phyloP scores from a whole-genome alignment of 2,329 filamentous ascomycete genomes.

The Diaporthe capsici region DNA sequence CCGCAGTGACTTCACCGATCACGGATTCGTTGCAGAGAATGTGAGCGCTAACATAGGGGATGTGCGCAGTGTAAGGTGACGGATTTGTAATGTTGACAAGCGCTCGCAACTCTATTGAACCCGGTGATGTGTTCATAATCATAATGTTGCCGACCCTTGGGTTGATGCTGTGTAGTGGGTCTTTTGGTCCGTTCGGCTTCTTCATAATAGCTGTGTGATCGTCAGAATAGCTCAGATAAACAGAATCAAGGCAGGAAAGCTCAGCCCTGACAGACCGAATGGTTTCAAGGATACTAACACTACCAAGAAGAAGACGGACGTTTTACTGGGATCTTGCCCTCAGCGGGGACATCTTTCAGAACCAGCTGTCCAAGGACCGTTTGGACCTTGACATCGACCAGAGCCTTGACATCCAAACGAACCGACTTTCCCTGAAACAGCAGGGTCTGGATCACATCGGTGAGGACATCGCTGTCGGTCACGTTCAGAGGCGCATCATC shows the following conservation, averaged over 20 bases:
- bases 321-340: slow-evolving; percentile 91
- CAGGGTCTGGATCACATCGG: slow-evolving; percentile 83
- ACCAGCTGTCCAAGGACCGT: slow-evolving; percentile 87
- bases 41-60: slow-evolving; percentile 87
- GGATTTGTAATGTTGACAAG: slow-evolving; percentile 90
- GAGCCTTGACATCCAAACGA: slow-evolving; percentile 80
- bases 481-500: slow-evolving; percentile 86
- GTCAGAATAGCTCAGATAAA: slow-evolving; percentile 31
- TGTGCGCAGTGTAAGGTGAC: slow-evolving; percentile 83
- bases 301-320: slow-evolving; percentile 80
- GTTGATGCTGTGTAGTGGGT: slow-evolving; percentile 61
- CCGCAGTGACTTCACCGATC: slow-evolving; percentile 81
- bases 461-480: slow-evolving; percentile 83
- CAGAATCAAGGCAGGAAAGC: slow-evolving; percentile 17
- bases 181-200: slow-evolving; percentile 44
- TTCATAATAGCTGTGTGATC: slow-evolving; percentile 40
- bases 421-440: slow-evolving; percentile 81
- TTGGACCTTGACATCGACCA: slow-evolving; percentile 85
- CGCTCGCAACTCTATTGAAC: slow-evolving; percentile 79
- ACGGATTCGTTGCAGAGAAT: slow-evolving; percentile 80
- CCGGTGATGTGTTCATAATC: slow-evolving; percentile 79
- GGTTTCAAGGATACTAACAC: slow-evolving; percentile 53
- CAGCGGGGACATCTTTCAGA: slow-evolving; percentile 85
- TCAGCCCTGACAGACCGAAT: slow-evolving; percentile 28
- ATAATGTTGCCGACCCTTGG: slow-evolving; percentile 80